A percentile compares a stretch with the other conserved stretches of the same genome.
Conservation (phyloP, 768 basidiomycete genomes). For the Hygrophorus russula region DNA sequence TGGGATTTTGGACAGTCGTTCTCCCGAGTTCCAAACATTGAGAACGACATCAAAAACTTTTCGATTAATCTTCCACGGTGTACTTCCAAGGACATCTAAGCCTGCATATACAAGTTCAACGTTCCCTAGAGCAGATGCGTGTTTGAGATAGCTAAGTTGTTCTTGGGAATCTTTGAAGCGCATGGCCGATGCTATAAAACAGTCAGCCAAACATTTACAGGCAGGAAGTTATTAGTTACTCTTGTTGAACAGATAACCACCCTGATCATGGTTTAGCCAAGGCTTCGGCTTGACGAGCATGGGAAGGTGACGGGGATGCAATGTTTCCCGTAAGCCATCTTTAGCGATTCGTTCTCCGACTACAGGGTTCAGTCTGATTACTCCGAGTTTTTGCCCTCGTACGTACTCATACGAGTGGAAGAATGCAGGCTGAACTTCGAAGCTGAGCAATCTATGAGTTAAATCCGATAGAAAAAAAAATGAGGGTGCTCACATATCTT, state of each 20-base stretch:
- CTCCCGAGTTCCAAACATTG: conserved; percentile 80
- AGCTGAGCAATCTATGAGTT: conserved; percentile 23
- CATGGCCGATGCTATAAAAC: conserved; percentile 56
- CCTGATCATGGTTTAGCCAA: conserved; percentile 68
- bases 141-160: conserved; percentile 66
- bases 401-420: conserved; percentile 86
- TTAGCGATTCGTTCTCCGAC: conserved; percentile 69
- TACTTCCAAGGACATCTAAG: conserved; percentile 81
- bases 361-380: conserved; percentile 76
- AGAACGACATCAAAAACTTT: conserved; percentile 65
- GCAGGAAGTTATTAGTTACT: conserved; percentile 30
- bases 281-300: conserved; percentile 90
- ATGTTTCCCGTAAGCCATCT: conserved; percentile 54
- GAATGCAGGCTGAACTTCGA: conserved; percentile 83
- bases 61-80: conserved; percentile 85
- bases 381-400: conserved; percentile 90
- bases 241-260: conserved; percentile 75
- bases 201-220: conserved; percentile 1
- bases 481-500: conserved; percentile 40
- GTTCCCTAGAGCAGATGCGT: conserved; percentile 62
- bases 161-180: conserved; percentile 87
- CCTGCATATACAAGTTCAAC: conserved; percentile 82
- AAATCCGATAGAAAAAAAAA: background rate
- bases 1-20: conserved; percentile 76
- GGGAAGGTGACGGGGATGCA: conserved; percentile 91